Evolutionary conservation across 306 rosid species (phyloP).

Genomic region (Dalbergia cochinchinensis): DNA sequence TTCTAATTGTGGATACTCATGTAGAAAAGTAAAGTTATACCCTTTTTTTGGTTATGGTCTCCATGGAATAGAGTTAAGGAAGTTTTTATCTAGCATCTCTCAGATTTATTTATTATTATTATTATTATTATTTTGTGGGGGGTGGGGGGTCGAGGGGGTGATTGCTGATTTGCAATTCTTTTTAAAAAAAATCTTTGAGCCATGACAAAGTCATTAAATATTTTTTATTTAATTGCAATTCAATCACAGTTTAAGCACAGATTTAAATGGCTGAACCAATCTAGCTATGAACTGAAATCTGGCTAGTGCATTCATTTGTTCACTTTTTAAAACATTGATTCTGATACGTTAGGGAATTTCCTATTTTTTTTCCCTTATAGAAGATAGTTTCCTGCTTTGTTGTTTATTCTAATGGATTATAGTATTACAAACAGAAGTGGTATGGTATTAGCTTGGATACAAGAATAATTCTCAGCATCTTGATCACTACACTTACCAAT

Average conservation of each 20-base stretch:
- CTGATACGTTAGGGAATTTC: background rate
- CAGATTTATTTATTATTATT: background rate
- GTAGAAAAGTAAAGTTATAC: no score
- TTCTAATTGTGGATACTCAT: no score
- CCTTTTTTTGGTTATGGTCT: no score
- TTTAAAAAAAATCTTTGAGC: background rate
- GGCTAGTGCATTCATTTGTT: background rate
- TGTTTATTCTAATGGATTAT: background rate
- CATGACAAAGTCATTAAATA: no score
- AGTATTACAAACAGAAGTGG: background rate
- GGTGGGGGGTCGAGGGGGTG: background rate
- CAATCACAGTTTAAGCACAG: no score
- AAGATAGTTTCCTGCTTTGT: background rate
- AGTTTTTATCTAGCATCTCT: conserved; percentile 14
- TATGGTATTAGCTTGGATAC: background rate
- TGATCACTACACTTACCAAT: background rate
- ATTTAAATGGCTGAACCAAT: background rate
- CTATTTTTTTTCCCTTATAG: background rate
- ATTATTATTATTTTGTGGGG: no score
- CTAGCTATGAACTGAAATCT: background rate
- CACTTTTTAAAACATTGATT: background rate
- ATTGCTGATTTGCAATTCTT: background rate
- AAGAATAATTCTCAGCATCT: background rate
- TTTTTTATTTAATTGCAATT: background rate
- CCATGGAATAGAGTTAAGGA: background rate